phyloP scores from a whole-genome alignment of 768 basidiomycete genomes.

The Leucocoprinus sp. region DNA sequence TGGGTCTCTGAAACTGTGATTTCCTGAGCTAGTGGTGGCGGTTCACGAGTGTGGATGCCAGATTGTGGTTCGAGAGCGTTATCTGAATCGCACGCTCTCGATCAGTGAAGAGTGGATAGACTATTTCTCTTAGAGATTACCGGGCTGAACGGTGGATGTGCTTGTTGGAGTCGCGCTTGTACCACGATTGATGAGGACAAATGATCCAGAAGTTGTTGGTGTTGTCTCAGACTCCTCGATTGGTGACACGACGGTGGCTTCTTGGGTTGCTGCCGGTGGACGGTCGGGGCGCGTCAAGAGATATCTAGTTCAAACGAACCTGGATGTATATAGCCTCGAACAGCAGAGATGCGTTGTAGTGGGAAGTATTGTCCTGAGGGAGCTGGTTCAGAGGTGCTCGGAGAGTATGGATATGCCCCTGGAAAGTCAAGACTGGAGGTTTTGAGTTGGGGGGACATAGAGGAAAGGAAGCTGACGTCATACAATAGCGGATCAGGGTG shows the following conservation, averaged over 20 bases:
- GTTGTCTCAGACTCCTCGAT: constrained; percentile 9
- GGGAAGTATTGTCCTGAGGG: constrained; percentile 9
- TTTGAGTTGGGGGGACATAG: constrained; percentile 4
- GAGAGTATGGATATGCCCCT: constrained; percentile 7
- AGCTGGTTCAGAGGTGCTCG: constrained; percentile 1
- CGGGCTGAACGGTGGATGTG: neutral
- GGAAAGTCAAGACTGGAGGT: constrained; percentile 1
- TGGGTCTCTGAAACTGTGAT: too few species aligned
- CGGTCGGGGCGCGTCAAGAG: too few species aligned
- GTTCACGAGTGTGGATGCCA: too few species aligned
- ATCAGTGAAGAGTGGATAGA: too few species aligned
- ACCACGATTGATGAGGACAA: constrained; percentile 9
- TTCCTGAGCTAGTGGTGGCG: too few species aligned
- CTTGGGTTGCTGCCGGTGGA: neutral
- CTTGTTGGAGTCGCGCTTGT: neutral
- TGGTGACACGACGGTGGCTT: constrained; percentile 1
- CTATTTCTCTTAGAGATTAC: neutral
- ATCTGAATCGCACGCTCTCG: too few species aligned
- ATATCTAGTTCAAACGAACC: too few species aligned
- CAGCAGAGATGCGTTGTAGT: too few species aligned
- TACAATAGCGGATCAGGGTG: too few species aligned
- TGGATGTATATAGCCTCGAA: constrained; percentile 8
- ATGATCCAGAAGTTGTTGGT: neutral
- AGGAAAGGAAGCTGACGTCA: too few species aligned
- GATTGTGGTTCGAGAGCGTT: too few species aligned